These are phyloP conservation scores for Tricholoma bakamatsutake DNA, from an alignment of 768 basidiomycete species.

Conservation along the genomic window DNA sequence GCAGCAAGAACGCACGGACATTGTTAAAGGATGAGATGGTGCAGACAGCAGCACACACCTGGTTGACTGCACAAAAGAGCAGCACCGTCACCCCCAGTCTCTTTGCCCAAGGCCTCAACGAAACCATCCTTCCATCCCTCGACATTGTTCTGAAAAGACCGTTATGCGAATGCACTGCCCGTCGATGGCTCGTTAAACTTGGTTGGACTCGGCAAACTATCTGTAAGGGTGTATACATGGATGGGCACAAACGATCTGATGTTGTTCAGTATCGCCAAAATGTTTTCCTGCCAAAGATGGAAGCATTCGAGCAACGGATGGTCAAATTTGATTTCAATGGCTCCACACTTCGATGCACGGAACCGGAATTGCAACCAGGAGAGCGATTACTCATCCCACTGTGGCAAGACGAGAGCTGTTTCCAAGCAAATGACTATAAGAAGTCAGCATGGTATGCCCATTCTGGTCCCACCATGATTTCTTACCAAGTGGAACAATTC, in stretches of 20 bases:
- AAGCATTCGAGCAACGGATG: slow-evolving; percentile 5
- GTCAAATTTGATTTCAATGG: too few species aligned
- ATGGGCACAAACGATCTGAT: too few species aligned
- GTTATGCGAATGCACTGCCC: slow-evolving; percentile 26
- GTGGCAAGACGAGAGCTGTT: not conserved
- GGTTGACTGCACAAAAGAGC: slow-evolving; percentile 17
- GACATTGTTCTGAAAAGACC: slow-evolving; percentile 19
- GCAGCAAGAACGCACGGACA: not conserved
- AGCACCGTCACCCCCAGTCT: slow-evolving; percentile 24
- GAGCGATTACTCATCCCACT: not conserved
- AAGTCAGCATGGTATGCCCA: not conserved
- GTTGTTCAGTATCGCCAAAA: slow-evolving; percentile 4
- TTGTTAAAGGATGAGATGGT: not conserved
- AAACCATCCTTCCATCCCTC: slow-evolving; percentile 24
- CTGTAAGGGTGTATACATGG: too few species aligned
- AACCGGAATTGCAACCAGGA: not conserved
- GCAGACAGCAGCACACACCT: slow-evolving; percentile 2
- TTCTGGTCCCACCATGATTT: too few species aligned
- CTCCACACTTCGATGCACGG: too few species aligned
- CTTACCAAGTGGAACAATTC: not conserved
- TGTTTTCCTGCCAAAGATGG: slow-evolving; percentile 2
- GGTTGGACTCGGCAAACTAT: slow-evolving; percentile 7
- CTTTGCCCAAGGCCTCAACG: slow-evolving; percentile 21
- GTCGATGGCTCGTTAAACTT: slow-evolving; percentile 31
- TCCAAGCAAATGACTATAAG: not conserved